Evolutionary conservation across 2,329 filamentous ascomycete species (phyloP).

Genomic region (Arthrobotrys pseudoclavata): DNA sequence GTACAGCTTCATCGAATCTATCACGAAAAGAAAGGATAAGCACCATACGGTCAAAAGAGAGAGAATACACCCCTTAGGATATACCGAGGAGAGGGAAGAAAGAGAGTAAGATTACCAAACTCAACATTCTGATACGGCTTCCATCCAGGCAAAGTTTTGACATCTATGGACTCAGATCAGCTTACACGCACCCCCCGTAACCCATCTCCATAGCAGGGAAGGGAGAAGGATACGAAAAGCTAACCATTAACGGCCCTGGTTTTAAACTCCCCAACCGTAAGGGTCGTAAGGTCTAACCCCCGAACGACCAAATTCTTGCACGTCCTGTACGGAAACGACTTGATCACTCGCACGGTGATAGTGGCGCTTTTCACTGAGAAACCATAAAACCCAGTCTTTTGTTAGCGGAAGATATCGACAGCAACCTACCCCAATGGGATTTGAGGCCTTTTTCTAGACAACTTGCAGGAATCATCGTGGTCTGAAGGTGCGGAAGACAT

Average conservation of each 20-base stretch:
- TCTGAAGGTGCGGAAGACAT: constrained; percentile 21
- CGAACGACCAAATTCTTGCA: constrained; percentile 63
- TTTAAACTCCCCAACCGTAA: constrained; percentile 63
- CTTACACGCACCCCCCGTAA: too few relatives aligned
- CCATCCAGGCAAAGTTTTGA: constrained; percentile 54
- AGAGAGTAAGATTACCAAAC: constrained; percentile 32
- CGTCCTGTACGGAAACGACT: constrained; percentile 64
- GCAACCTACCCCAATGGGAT: too few relatives aligned
- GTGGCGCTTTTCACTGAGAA: constrained; percentile 60
- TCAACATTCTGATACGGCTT: constrained; percentile 59
- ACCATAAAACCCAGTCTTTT: background rate
- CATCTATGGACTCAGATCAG: constrained; percentile 16
- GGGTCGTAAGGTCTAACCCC: constrained; percentile 62
- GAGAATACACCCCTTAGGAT: too few relatives aligned
- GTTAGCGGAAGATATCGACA: background rate
- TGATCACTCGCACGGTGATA: constrained; percentile 64
- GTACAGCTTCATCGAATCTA: constrained; percentile 63
- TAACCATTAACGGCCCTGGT: constrained; percentile 61
- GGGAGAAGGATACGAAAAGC: background rate
- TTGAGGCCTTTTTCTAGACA: background rate
- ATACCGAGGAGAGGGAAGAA: background rate
- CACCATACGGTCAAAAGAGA: background rate
- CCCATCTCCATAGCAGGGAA: background rate
- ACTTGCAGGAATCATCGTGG: constrained; percentile 24
- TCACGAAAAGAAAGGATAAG: background rate